These are phyloP conservation scores for Dentipellis sp. DNA, from an alignment of 768 basidiomycete species.

Conservation along the genomic window DNA sequence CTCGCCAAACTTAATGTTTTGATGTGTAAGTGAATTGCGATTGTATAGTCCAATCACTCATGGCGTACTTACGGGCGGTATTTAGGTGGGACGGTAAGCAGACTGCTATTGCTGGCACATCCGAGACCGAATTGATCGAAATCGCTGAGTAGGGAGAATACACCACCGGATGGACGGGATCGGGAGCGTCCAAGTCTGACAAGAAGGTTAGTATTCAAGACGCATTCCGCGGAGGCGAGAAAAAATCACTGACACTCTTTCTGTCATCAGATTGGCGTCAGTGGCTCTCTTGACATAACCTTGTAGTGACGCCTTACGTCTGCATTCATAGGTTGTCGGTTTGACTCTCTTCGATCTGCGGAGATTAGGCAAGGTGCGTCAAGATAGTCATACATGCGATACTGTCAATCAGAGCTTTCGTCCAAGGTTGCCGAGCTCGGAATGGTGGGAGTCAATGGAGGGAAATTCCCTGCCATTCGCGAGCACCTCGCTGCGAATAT, in stretches of 20 bases:
- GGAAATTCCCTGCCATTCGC: slow-evolving; percentile 81
- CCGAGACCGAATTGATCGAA: not conserved
- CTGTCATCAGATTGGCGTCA: slow-evolving; percentile 14
- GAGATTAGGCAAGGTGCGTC: slow-evolving; percentile 62
- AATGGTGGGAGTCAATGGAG: slow-evolving; percentile 88
- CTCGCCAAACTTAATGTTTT: slow-evolving; percentile 54
- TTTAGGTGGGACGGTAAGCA: slow-evolving; percentile 39
- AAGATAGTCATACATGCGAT: not conserved
- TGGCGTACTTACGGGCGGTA: not conserved
- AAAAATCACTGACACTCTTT: not conserved
- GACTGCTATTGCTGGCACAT: not conserved
- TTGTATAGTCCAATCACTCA: not conserved
- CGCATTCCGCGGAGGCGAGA: too few relatives aligned
- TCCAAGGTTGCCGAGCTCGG: slow-evolving; percentile 56
- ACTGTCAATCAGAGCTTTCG: slow-evolving; percentile 5
- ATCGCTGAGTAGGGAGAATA: slow-evolving; percentile 58
- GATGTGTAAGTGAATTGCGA: slow-evolving; percentile 53
- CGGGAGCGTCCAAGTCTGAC: slow-evolving; percentile 90
- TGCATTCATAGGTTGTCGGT: slow-evolving; percentile 61
- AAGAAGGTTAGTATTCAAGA: slow-evolving; percentile 62
- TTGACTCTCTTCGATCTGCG: slow-evolving; percentile 86
- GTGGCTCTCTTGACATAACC: not conserved
- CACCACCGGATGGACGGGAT: slow-evolving; percentile 89
- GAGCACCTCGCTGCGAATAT: slow-evolving; percentile 79
- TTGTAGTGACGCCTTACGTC: slow-evolving; percentile 7